Evolutionary conservation across 441 rosid species (phyloP).

Genomic region (Pelargonium cotyledonis): DNA sequence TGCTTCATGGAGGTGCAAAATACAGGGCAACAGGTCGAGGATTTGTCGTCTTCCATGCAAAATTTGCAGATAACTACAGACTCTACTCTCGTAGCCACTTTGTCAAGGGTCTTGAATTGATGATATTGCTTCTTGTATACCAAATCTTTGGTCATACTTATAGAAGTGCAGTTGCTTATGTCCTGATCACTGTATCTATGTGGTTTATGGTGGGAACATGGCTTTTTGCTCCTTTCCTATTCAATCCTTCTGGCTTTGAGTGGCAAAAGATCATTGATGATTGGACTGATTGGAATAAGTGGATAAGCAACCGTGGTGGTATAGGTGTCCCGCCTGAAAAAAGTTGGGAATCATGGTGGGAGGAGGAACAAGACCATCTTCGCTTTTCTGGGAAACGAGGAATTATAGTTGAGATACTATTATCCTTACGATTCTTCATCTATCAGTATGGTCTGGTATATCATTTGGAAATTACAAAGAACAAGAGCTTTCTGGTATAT

Average conservation of each 20-base stretch:
- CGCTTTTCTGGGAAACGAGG: slow-evolving; percentile 89
- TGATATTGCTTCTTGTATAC: slow-evolving; percentile 85
- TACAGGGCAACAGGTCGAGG: slow-evolving; percentile 97
- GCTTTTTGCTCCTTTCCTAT: slow-evolving; percentile 98
- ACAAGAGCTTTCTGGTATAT: slow-evolving; percentile 60
- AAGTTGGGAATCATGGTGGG: slow-evolving; percentile 99
- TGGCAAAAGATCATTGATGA: slow-evolving; percentile 99
- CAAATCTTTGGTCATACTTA: slow-evolving; percentile 80
- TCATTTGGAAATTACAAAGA: slow-evolving; percentile 59
- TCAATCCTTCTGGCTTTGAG: slow-evolving; percentile 98
- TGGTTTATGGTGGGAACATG: slow-evolving; percentile 99
- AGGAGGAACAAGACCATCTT: slow-evolving; percentile 97
- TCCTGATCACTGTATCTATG: slow-evolving; percentile 86
- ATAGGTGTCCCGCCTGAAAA: slow-evolving; percentile 95
- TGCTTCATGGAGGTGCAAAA: slow-evolving; percentile 98
- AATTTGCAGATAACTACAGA: slow-evolving; percentile 95
- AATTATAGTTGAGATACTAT: slow-evolving; percentile 72
- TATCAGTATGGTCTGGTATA: slow-evolving; percentile 96
- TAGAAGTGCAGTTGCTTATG: slow-evolving; percentile 79
- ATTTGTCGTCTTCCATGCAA: slow-evolving; percentile 97
- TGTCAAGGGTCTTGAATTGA: slow-evolving; percentile 93
- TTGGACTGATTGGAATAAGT: slow-evolving; percentile 99
- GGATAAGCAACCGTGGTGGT: slow-evolving; percentile 91
- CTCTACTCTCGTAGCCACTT: slow-evolving; percentile 97
- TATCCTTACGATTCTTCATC: slow-evolving; percentile 77